Percentiles rank a stretch among this genome's conserved stretches.
Conservation (phyloP, 345 rosid genomes). For the Populus tremula region DNA sequence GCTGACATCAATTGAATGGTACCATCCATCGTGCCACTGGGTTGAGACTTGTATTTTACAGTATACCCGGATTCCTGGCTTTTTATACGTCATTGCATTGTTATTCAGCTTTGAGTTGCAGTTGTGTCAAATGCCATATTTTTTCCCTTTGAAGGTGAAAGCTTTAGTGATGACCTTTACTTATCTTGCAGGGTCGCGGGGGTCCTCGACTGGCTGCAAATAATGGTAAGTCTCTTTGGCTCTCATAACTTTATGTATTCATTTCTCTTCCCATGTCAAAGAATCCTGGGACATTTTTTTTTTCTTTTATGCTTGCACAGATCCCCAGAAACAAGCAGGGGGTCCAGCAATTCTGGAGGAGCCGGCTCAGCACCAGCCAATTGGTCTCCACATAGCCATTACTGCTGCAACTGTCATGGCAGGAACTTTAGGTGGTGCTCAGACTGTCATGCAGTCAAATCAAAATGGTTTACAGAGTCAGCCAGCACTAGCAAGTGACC, state of each 20-base stretch:
- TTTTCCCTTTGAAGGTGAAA: background rate
- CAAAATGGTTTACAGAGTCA: constrained; percentile 48
- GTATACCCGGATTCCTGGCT: background rate
- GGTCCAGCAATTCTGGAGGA: constrained; percentile 49
- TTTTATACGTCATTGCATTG: background rate
- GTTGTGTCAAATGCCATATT: constrained; percentile 1
- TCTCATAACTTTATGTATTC: background rate
- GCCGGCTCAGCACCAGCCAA: constrained; percentile 57
- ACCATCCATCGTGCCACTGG: background rate
- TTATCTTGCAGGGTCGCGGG: constrained; percentile 76
- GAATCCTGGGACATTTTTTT: background rate
- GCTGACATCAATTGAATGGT: background rate
- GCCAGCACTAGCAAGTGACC: constrained; percentile 64
- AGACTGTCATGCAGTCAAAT: constrained; percentile 48
- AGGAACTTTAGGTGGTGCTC: constrained; percentile 73
- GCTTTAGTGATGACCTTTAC: constrained; percentile 11
- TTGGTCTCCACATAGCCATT: constrained; percentile 79
- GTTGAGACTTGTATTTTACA: background rate
- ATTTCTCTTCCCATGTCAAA: constrained; percentile 7
- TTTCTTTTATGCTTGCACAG: constrained; percentile 30
- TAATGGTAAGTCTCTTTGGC: constrained; percentile 45
- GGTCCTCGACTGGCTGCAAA: constrained; percentile 68
- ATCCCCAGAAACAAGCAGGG: constrained; percentile 59
- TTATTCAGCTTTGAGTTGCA: background rate
- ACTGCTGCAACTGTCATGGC: constrained; percentile 75